Evolutionary conservation across 2,329 filamentous ascomycete species (phyloP), one percentile per base, ranked within the genome.

Genomic region (Talaromyces sp.): DNA sequence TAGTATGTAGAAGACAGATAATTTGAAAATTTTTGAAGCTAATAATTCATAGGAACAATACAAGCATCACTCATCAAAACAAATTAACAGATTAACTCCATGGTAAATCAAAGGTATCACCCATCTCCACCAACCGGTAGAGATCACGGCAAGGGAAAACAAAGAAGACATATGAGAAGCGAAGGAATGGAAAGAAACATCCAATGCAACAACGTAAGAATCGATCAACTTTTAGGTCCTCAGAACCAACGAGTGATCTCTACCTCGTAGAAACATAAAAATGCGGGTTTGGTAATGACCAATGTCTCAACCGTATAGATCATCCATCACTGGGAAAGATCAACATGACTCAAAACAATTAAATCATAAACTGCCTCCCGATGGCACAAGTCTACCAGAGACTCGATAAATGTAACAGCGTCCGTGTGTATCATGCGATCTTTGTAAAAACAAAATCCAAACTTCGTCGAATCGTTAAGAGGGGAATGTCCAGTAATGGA

Each of bases 341-440:
- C 24, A 42, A 42, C n/a, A 20, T 19, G 32, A 39, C 19, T 24
- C n/a, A 44, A n/a, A n/a, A 29, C 35, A 51, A 47, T 49, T n/a
- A 19, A 36, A 30, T 39, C n/a, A 19, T 45, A 27, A 24, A 13
- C 36, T 27, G 37, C 36, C 17, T 33, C 43, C 30, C 47, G 29
- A 49, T 30, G 47, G 29, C 43, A 42, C 47, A 49, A 62, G 56
- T 62, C 58, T 58, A 52, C 60, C 58, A 62, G 58, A 42, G 55
- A 61, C 55, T 62, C 57, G 39, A 53, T 55, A 58, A 41, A 60
- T 57, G 44, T 51, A 58, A 63, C 52, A 49, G 41, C 40, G 47
- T 59, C 58, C 61, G 52, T 63, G 57, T 61, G 57, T 58, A 64
- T 63, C 62, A 55, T 63, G 59, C 58, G 54, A 60, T 58, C 36